These are phyloP conservation scores for Gossypium sturtianum DNA, from an alignment of 345 rosid genomes.

Conservation along the genomic window DNA sequence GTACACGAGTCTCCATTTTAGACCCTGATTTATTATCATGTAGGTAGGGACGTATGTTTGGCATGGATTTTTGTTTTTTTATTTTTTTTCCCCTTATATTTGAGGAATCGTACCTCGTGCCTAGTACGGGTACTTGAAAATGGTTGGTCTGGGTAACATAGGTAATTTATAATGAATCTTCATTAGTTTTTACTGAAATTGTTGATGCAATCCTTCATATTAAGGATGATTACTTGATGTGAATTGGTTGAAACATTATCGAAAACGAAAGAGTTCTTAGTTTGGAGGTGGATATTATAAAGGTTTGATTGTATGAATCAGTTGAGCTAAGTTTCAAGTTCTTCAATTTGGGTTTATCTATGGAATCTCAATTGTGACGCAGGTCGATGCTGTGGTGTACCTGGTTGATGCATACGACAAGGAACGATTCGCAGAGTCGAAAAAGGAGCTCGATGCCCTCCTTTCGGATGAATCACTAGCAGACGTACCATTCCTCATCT, in stretches of 20 bases:
- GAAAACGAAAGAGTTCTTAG: no score
- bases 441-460: constrained; percentile 65
- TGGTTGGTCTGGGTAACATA: no score
- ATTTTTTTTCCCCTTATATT: no score
- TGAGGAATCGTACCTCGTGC: no score
- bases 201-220: neutral
- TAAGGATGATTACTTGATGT: neutral
- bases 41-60: no score
- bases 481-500: constrained; percentile 54
- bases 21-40: no score
- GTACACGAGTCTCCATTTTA: no score
- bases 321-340: neutral
- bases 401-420: constrained; percentile 66
- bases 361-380: neutral
- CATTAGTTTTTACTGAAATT: neutral
- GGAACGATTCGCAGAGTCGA: constrained; percentile 65
- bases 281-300: no score
- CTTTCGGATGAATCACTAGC: constrained; percentile 61
- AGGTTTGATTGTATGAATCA: no score
- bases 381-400: constrained; percentile 82
- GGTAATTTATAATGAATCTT: neutral
- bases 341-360: neutral
- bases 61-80: no score
- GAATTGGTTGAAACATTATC: no score
- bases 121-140: no score